phyloP scores from a whole-genome alignment of 441 rosid species.

The California macrophylla region DNA sequence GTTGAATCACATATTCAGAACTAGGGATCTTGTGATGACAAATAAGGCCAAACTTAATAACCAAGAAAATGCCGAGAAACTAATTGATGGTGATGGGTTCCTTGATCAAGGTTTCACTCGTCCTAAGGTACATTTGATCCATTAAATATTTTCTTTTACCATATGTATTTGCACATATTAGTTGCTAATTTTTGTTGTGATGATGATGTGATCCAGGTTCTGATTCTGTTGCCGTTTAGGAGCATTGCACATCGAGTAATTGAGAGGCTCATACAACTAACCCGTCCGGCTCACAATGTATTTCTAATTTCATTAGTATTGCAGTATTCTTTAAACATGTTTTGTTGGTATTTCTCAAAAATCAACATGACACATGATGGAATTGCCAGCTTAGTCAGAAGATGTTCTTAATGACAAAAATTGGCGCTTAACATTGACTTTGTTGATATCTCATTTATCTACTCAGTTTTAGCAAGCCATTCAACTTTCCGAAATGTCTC shows the following conservation, averaged over 20 bases:
- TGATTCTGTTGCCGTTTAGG: constrained; percentile 71
- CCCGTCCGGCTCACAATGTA: constrained; percentile 75
- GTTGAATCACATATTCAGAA: constrained; percentile 80
- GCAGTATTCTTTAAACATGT: constrained; percentile 11
- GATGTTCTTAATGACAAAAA: neutral
- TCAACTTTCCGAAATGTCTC: neutral
- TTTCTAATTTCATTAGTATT: constrained; percentile 11
- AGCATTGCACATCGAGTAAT: constrained; percentile 61
- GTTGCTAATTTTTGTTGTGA: constrained; percentile 1
- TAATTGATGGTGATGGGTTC: constrained; percentile 43
- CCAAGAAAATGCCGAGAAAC: constrained; percentile 39
- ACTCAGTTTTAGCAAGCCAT: neutral
- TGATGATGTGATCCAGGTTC: constrained; percentile 38
- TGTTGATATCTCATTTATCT: neutral
- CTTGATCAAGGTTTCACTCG: constrained; percentile 95
- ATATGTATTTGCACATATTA: neutral
- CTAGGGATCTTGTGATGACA: constrained; percentile 63
- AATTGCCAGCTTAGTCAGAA: constrained; percentile 1
- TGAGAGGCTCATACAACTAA: constrained; percentile 66
- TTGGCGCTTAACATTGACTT: neutral
- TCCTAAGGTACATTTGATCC: constrained; percentile 55
- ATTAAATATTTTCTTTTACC: neutral
- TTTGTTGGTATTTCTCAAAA: constrained; percentile 1
- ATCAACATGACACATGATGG: neutral
- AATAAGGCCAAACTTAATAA: constrained; percentile 67